phyloP scores from a whole-genome alignment of 768 basidiomycete genomes.

The Leccinum aurantiacum region DNA sequence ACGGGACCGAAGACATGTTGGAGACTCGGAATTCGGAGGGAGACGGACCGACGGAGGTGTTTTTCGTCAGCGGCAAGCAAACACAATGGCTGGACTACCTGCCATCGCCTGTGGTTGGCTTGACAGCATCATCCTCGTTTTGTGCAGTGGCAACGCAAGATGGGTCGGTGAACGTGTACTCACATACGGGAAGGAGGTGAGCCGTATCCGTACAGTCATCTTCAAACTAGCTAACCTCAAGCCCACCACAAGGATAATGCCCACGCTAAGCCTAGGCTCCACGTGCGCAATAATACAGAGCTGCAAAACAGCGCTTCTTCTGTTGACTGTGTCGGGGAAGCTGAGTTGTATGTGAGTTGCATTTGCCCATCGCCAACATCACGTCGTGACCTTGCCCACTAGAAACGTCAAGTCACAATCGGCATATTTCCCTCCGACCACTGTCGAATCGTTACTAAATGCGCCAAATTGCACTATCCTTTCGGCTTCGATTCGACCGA shows the following conservation, averaged over 20 bases:
- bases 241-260: slow-evolving; percentile 60
- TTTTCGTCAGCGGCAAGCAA: slow-evolving; percentile 60
- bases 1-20: slow-evolving; percentile 64
- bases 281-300: slow-evolving; percentile 70
- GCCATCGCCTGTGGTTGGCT: slow-evolving; percentile 63
- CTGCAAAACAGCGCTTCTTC: slow-evolving; percentile 61
- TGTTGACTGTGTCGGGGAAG: slow-evolving; percentile 70
- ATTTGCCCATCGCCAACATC: background rate
- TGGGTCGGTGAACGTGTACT: slow-evolving; percentile 81
- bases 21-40: slow-evolving; percentile 79
- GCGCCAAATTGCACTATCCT: slow-evolving; percentile 59
- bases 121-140: slow-evolving; percentile 64
- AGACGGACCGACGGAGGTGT: slow-evolving; percentile 64
- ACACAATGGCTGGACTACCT: slow-evolving; percentile 91
- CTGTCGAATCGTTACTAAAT: slow-evolving; percentile 58
- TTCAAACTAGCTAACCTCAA: slow-evolving; percentile 1
- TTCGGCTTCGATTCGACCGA: slow-evolving; percentile 67
- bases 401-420: slow-evolving; percentile 77
- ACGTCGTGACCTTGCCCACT: slow-evolving; percentile 7
- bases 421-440: slow-evolving; percentile 64
- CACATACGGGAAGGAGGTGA: slow-evolving; percentile 79
- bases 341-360: slow-evolving; percentile 70
- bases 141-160: slow-evolving; percentile 80
- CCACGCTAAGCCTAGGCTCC: slow-evolving; percentile 69
- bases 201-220: slow-evolving; percentile 16